phyloP scores from a whole-genome alignment of 441 rosid species.

The Raphanus hybrid region DNA sequence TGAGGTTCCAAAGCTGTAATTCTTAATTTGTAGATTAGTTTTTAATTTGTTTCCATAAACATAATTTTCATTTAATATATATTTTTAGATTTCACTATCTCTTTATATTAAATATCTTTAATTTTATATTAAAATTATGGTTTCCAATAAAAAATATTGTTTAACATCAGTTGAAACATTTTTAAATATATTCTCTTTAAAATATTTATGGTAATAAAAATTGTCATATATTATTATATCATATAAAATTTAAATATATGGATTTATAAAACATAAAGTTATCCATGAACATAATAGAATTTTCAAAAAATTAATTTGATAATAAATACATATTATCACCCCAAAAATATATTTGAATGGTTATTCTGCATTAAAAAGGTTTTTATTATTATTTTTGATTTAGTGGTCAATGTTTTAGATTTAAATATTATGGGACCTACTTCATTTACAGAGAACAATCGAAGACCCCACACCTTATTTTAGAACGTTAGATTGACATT shows the following conservation, averaged over 20 bases:
- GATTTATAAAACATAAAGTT: background rate
- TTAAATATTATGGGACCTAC: slow-evolving; percentile 17
- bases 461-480: background rate
- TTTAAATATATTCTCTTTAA: too few relatives aligned
- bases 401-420: slow-evolving; percentile 8
- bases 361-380: background rate
- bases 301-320: background rate
- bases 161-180: too few relatives aligned
- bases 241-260: background rate
- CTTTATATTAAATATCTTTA: background rate
- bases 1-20: background rate
- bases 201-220: background rate
- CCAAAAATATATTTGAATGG: background rate
- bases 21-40: background rate
- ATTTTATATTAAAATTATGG: background rate
- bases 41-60: background rate
- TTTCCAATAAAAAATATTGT: too few relatives aligned
- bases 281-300: background rate
- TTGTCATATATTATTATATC: background rate
- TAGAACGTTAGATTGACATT: slow-evolving; percentile 11
- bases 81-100: background rate
- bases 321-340: background rate
- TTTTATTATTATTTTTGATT: background rate
- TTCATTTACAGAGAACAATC: background rate
- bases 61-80: background rate